These are phyloP conservation scores for Durusdinium trenchii DNA, from an alignment of 73 alveolate species.

Conservation along the genomic window DNA sequence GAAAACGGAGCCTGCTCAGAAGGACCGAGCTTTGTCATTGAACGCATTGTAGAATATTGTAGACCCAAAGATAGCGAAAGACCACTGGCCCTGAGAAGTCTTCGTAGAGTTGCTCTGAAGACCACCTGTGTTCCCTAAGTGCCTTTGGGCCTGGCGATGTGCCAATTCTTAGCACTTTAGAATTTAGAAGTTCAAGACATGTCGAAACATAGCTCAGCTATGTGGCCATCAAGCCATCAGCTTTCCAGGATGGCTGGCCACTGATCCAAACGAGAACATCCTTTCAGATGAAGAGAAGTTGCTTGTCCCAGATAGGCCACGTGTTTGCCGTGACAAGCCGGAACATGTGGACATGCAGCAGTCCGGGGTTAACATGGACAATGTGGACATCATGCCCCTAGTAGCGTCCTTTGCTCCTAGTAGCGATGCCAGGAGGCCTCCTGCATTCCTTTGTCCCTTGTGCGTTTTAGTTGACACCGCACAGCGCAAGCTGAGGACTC, in stretches of 20 bases:
- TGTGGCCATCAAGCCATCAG: neutral
- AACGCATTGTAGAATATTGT: no score
- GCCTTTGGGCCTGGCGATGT: no score
- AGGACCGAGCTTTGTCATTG: slow-evolving; percentile 24
- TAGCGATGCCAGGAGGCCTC: neutral
- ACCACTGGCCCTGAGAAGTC: no score
- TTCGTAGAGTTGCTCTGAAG: no score
- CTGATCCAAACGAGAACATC: slow-evolving; percentile 88
- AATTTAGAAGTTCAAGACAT: neutral
- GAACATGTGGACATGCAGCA: no score
- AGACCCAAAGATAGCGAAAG: no score
- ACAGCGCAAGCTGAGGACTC: neutral
- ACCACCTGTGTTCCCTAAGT: no score
- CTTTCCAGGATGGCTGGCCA: slow-evolving; percentile 39
- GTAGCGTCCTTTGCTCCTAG: neutral
- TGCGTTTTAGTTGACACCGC: neutral
- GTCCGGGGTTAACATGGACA: neutral
- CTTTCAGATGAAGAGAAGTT: slow-evolving; percentile 74
- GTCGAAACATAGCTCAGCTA: neutral
- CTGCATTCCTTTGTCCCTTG: neutral
- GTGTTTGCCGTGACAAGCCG: no score
- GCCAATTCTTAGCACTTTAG: no score
- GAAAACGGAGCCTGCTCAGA: slow-evolving; percentile 52
- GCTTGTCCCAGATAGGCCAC: no score
- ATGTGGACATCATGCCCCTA: neutral